Conservation (phyloP, 2,329 filamentous ascomycete species). For the Ophiostoma populinum region DNA sequence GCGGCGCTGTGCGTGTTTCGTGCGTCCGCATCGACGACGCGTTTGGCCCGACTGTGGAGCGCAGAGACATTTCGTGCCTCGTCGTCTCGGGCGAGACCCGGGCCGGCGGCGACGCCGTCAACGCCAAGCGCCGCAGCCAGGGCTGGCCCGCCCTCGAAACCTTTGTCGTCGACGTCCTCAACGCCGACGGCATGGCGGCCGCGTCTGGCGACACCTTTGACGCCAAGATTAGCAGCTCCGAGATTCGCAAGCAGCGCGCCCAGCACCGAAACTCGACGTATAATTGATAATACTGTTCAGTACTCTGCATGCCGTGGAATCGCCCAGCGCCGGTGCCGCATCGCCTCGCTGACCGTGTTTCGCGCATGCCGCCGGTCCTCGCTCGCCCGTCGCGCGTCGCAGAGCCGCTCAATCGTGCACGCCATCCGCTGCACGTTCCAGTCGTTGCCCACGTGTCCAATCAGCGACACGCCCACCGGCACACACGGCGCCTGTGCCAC, state of each 20-base stretch:
- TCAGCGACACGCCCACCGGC: no score
- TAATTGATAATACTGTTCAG: no score
- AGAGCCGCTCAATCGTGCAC: no score
- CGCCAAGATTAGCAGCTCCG: slow-evolving; percentile 81
- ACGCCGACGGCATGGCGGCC: slow-evolving; percentile 34
- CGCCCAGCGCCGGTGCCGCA: no score
- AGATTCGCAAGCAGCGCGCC: slow-evolving; percentile 43
- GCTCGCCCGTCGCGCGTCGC: no score
- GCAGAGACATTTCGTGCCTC: slow-evolving; percentile 59
- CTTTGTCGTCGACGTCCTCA: slow-evolving; percentile 80
- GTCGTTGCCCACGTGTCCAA: no score
- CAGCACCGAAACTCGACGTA: no score
- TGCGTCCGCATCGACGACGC: slow-evolving; percentile 76
- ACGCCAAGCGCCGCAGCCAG: slow-evolving; percentile 58
- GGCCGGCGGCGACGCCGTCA: slow-evolving; percentile 68
- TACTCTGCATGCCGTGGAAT: no score
- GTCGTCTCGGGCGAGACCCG: slow-evolving; percentile 82
- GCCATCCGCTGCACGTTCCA: no score
- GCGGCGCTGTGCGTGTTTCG: slow-evolving; percentile 46
- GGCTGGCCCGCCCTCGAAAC: slow-evolving; percentile 63
- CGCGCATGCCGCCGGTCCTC: no score
- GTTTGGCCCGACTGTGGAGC: slow-evolving; percentile 79
- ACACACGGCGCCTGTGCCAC: slow-evolving; percentile 34
- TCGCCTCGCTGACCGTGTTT: no score
- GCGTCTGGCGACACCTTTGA: slow-evolving; percentile 42